These are phyloP conservation scores for Aureobasidium sp. DNA, from an alignment of 2,329 filamentous ascomycete genomes.

Conservation along the genomic window DNA sequence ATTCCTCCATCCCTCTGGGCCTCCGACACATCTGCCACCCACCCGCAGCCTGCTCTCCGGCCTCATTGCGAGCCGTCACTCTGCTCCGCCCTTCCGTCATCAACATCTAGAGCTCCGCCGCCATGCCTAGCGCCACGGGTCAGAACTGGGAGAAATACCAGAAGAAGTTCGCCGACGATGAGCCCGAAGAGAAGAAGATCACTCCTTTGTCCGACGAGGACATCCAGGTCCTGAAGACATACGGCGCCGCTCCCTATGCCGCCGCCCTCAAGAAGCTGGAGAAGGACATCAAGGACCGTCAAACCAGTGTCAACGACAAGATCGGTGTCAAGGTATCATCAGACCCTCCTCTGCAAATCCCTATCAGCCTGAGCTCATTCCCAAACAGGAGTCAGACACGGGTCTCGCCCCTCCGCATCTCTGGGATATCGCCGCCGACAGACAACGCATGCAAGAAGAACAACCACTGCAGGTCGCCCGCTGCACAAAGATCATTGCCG, in stretches of 20 bases:
- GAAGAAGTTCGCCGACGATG: slow-evolving; percentile 94
- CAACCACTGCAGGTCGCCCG: slow-evolving; percentile 94
- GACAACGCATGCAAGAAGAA: slow-evolving; percentile 97
- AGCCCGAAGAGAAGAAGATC: slow-evolving; percentile 99
- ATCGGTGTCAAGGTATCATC: slow-evolving; percentile 69
- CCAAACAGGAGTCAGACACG: slow-evolving; percentile 82
- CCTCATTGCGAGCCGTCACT: neutral
- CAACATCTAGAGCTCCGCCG: slow-evolving; percentile 27
- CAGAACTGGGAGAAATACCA: slow-evolving; percentile 97
- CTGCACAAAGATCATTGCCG: slow-evolving; percentile 98
- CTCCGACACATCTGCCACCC: neutral
- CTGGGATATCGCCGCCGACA: slow-evolving; percentile 96
- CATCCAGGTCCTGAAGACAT: slow-evolving; percentile 95
- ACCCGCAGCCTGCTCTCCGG: neutral
- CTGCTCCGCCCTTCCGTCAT: slow-evolving; percentile 13
- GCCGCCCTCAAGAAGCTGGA: slow-evolving; percentile 93
- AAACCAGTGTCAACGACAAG: slow-evolving; percentile 97
- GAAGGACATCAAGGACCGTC: slow-evolving; percentile 99
- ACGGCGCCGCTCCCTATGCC: slow-evolving; percentile 93
- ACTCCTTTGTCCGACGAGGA: slow-evolving; percentile 93
- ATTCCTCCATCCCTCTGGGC: neutral
- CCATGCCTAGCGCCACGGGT: slow-evolving; percentile 89
- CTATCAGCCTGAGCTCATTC: slow-evolving; percentile 11
- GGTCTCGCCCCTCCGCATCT: slow-evolving; percentile 96
- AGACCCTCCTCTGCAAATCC: neutral